These are phyloP conservation scores for Oryza officinalis DNA, from an alignment of 176 grass and related monocot genomes.

Conservation along the genomic window DNA sequence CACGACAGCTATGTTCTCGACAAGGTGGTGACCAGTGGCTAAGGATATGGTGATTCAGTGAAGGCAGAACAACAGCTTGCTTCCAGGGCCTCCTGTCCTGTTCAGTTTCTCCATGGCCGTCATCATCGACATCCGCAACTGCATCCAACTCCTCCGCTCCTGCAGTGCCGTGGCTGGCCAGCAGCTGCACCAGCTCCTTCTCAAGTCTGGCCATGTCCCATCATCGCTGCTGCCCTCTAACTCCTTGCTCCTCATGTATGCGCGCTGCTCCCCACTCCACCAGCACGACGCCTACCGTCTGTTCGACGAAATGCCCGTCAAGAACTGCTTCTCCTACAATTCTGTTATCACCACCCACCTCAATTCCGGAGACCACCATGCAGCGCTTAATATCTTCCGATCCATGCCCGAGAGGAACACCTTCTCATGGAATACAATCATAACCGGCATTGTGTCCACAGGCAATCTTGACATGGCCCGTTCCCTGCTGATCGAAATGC, in stretches of 20 bases:
- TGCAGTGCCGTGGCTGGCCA: slow-evolving; percentile 39
- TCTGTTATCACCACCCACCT: slow-evolving; percentile 46
- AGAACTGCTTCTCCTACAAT: slow-evolving; percentile 66
- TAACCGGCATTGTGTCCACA: slow-evolving; percentile 39
- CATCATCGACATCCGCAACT: slow-evolving; percentile 37
- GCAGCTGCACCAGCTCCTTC: slow-evolving; percentile 67
- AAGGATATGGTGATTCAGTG: background rate
- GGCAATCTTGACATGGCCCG: slow-evolving; percentile 43
- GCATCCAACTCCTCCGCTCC: slow-evolving; percentile 53
- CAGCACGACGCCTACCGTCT: slow-evolving; percentile 28
- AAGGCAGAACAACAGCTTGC: background rate
- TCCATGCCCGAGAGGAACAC: slow-evolving; percentile 64
- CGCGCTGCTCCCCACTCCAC: slow-evolving; percentile 9
- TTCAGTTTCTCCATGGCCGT: slow-evolving; percentile 23
- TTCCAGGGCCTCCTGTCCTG: background rate
- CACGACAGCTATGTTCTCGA: too few species aligned
- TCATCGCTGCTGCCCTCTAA: slow-evolving; percentile 50
- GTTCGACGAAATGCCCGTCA: slow-evolving; percentile 61
- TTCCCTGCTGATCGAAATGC: slow-evolving; percentile 58
- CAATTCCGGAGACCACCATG: slow-evolving; percentile 22
- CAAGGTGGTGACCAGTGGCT: background rate
- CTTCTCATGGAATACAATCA: slow-evolving; percentile 58
- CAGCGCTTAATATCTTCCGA: slow-evolving; percentile 49
- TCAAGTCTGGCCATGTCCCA: slow-evolving; percentile 60
- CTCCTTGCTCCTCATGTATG: slow-evolving; percentile 68